Evolutionary conservation across 139 green algal species (phyloP).

Genomic region (Chlamydomonas sp.): DNA sequence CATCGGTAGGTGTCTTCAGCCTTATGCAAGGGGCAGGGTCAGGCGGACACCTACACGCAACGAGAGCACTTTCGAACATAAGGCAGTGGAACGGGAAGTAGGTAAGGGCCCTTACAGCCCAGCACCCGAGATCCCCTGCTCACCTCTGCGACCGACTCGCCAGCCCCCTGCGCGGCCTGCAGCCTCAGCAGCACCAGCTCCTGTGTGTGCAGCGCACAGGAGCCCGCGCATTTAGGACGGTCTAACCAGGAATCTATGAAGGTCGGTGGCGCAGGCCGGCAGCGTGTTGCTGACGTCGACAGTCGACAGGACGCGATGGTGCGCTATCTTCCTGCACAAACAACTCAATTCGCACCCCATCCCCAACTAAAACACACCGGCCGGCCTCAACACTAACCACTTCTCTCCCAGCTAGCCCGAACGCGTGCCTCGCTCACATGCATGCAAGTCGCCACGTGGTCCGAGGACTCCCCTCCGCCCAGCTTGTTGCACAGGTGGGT

Average conservation of each 20-base stretch:
- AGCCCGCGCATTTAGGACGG: neutral
- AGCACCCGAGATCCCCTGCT: neutral
- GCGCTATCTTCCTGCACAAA: no score
- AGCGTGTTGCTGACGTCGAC: no score
- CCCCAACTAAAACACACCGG: neutral
- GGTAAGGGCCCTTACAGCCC: no score
- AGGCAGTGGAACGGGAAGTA: no score
- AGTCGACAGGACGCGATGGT: no score
- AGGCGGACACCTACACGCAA: no score
- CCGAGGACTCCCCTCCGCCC: neutral
- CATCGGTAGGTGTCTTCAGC: no score
- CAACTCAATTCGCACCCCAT: neutral
- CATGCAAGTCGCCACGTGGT: constrained; percentile 1
- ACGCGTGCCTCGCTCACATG: neutral
- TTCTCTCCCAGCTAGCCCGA: neutral
- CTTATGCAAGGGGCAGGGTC: no score
- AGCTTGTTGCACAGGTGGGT: constrained; percentile 19
- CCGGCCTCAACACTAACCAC: neutral
- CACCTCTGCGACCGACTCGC: constrained; percentile 5
- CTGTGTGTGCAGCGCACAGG: neutral
- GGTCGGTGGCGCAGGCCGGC: no score
- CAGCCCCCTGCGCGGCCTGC: neutral
- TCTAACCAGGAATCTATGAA: neutral
- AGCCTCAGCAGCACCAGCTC: constrained; percentile 21
- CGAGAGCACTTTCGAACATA: no score